Base-by-base conservation (phyloP, 495 filamentous ascomycete species). In the Monascus purpureus region DNA sequence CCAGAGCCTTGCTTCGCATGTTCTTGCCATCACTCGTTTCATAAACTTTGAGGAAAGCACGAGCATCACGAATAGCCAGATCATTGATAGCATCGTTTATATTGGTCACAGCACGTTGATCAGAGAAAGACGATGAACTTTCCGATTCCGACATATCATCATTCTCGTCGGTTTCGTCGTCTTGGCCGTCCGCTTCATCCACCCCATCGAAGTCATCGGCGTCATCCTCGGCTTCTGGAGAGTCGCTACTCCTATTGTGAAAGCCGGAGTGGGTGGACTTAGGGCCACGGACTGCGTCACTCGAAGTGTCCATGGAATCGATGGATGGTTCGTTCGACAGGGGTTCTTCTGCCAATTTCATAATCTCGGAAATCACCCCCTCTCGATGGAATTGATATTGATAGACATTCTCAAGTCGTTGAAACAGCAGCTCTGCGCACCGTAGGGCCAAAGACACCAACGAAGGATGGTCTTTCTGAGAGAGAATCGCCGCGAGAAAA, bases 311-410 rank as follows among this genome's bases (percentile, higher is more conserved):
- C 39, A 36, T 49, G 18, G 45, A 40, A 28, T 44, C 36, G 17
- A 32, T 32, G 4, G 29, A 26, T 8, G 28, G 28, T 13, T 49
- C 41, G 5, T 41, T 43, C n/a, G 67, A 67, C 8, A 68, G 49
- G 8, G 59, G 50, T 4, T 58, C 56, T 36, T 67, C 59, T 0
- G 84, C 72, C 16, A 96, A 59, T 50, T 90, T 92, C 25, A 68
- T 53, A 31, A 96, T 87, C 51, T 96, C 92, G 0, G 81, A 68
- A 42, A 99, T 87, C 13, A 99, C 90, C 24, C 92, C 92, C 56
- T 99, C 92, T 4, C 92, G 80, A 48, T 99, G 90, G 45, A 99
- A 93, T 42, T 96, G 92, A 46, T 94, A 84, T 24, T 82, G 80
- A 50, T 99, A 99, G 20, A 96, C 81, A 17, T 74, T 59, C 29